phyloP scores from a whole-genome alignment of 805 yeast species.

The Starmerella bacillaris region DNA sequence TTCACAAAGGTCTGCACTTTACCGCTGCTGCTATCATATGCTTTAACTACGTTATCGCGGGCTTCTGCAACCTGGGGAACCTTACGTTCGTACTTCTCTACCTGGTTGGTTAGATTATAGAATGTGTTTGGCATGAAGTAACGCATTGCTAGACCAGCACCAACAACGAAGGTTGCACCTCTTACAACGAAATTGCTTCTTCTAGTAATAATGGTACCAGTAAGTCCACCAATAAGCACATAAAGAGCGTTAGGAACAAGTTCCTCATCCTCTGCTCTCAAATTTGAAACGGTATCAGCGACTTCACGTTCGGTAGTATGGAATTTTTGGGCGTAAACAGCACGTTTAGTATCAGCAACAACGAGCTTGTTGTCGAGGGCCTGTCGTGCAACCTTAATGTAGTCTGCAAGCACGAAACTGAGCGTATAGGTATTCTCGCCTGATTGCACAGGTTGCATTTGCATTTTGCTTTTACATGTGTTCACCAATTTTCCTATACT shows the following conservation, averaged over 20 bases:
- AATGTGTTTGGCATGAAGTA: conserved; percentile 60
- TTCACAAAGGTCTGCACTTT: conserved; percentile 4
- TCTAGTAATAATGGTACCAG: conserved; percentile 60
- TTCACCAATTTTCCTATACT: neutral
- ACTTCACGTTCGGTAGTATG: conserved; percentile 45
- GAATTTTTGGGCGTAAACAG: conserved; percentile 33
- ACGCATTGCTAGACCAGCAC: conserved; percentile 44
- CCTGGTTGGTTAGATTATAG: conserved; percentile 36
- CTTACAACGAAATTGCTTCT: conserved; percentile 41
- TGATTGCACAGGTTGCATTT: neutral
- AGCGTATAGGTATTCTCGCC: neutral
- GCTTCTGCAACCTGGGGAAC: conserved; percentile 43
- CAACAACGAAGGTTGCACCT: conserved; percentile 36
- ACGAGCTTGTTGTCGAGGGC: conserved; percentile 23
- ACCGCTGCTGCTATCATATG: conserved; percentile 25
- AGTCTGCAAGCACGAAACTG: neutral
- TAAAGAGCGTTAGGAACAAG: conserved; percentile 55
- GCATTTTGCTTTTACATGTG: neutral
- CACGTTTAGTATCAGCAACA: conserved; percentile 26
- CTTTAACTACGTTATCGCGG: conserved; percentile 30
- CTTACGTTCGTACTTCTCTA: conserved; percentile 41
- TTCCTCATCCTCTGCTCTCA: conserved; percentile 50
- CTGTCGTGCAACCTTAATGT: conserved; percentile 24
- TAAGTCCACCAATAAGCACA: conserved; percentile 45
- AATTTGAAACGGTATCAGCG: conserved; percentile 40